A percentile compares a stretch with the other conserved stretches of the same genome.
phyloP scores from a whole-genome alignment of 2,329 filamentous ascomycete genomes.

The Epichloe brachyelytri region DNA sequence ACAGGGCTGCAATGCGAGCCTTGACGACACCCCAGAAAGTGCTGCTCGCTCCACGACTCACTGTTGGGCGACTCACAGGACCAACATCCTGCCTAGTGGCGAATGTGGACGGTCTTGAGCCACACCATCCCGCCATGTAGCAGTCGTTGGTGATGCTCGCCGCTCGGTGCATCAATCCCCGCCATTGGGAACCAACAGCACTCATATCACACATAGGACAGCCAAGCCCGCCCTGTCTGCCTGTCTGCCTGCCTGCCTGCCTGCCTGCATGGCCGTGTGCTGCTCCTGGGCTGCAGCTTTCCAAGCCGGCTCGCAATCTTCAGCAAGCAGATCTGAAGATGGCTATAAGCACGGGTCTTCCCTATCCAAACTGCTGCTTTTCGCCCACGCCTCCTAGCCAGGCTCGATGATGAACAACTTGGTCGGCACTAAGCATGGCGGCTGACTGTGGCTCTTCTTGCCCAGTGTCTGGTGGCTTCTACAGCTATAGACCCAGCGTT shows the following conservation, averaged over 20 bases:
- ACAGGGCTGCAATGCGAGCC: no score
- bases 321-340: background rate
- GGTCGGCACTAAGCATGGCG: conserved; percentile 19
- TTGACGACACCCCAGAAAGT: no score
- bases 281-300: conserved; percentile 2
- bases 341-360: background rate
- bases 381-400: conserved; percentile 5
- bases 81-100: no score
- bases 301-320: background rate
- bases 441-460: conserved; percentile 23
- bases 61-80: no score
- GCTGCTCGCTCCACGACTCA: no score
- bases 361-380: conserved; percentile 7
- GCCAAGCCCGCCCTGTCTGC: background rate
- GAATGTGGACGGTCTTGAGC: background rate
- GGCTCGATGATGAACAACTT: conserved; percentile 14
- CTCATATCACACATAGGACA: background rate
- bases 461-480: conserved; percentile 23
- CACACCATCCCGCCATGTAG: background rate
- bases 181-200: background rate
- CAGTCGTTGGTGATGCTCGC: background rate
- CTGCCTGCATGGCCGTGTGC: background rate
- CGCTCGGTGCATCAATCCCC: background rate
- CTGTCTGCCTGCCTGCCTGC: background rate
- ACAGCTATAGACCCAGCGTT: conserved; percentile 23